Evolutionary conservation across 139 green algal species (phyloP).

Genomic region (Marvania coccoides): DNA sequence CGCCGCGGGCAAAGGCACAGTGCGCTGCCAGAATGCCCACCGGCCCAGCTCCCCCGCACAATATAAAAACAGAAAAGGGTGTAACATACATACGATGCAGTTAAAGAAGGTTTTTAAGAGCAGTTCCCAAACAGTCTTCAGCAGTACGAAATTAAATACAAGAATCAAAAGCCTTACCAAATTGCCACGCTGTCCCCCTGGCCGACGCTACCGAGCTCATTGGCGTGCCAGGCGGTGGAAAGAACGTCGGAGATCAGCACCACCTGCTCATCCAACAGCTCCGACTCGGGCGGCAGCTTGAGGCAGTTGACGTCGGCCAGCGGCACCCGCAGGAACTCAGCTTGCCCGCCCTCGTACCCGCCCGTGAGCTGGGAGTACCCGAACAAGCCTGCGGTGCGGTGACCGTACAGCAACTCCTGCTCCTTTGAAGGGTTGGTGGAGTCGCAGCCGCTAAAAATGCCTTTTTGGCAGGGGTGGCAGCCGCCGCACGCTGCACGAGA

Average conservation of each 20-base stretch:
- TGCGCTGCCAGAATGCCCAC: slow-evolving; percentile 67
- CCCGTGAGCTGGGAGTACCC: slow-evolving; percentile 53
- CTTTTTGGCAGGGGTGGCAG: slow-evolving; percentile 51
- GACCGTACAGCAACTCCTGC: slow-evolving; percentile 36
- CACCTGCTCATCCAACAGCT: slow-evolving; percentile 29
- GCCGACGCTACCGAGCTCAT: slow-evolving; percentile 47
- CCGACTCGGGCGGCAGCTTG: slow-evolving; percentile 35
- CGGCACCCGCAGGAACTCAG: slow-evolving; percentile 57
- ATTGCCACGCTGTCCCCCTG: slow-evolving; percentile 61
- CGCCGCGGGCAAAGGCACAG: slow-evolving; percentile 39
- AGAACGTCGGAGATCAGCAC: slow-evolving; percentile 71
- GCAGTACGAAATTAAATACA: not conserved
- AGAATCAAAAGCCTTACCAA: slow-evolving; percentile 35
- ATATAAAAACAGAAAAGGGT: not conserved
- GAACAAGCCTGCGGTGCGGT: slow-evolving; percentile 30
- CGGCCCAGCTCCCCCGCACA: slow-evolving; percentile 12
- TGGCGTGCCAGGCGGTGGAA: slow-evolving; percentile 60
- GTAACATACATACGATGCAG: not conserved
- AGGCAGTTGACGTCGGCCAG: slow-evolving; percentile 58
- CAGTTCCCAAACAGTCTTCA: not conserved
- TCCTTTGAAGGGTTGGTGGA: slow-evolving; percentile 33
- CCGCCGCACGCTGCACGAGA: slow-evolving; percentile 51
- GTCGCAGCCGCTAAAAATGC: slow-evolving; percentile 42
- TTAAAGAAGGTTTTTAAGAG: not conserved
- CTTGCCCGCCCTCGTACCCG: slow-evolving; percentile 61